phyloP scores from a whole-genome alignment of 345 rosid genomes.

The Pistacia atlantica region DNA sequence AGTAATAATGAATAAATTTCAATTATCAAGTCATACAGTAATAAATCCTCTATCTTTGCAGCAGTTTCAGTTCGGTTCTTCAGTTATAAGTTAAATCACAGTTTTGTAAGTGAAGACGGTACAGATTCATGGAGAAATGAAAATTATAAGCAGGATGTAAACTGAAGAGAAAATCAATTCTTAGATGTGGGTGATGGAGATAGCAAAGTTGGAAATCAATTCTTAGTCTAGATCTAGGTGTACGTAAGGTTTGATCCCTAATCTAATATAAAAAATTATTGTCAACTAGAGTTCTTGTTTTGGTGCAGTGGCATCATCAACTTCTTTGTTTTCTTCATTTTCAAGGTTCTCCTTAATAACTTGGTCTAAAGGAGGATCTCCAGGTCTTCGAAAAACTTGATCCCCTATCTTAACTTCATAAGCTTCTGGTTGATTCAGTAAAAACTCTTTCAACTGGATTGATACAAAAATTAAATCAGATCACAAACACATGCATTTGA shows the following conservation, averaged over 20 bases:
- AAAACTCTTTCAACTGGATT: conserved; percentile 75
- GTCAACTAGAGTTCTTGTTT: conserved; percentile 63
- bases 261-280: neutral
- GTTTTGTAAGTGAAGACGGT: too few species aligned
- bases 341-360: conserved; percentile 43
- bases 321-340: conserved; percentile 27
- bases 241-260: neutral
- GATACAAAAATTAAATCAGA: conserved; percentile 1
- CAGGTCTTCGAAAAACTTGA: conserved; percentile 67
- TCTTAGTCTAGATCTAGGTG: neutral
- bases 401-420: conserved; percentile 89
- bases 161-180: neutral
- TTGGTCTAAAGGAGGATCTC: conserved; percentile 82
- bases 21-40: neutral
- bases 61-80: too few species aligned
- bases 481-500: neutral
- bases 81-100: too few species aligned
- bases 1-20: too few species aligned
- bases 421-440: conserved; percentile 72
- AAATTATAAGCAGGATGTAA: neutral
- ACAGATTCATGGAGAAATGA: neutral
- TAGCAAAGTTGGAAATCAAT: neutral
- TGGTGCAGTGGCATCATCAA: conserved; percentile 7
- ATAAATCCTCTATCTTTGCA: too few species aligned
- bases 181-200: neutral